Evolutionary conservation across 2,329 filamentous ascomycete species (phyloP), one percentile per base, ranked within the genome.

Genomic region (Leptosphaerulina australis): DNA sequence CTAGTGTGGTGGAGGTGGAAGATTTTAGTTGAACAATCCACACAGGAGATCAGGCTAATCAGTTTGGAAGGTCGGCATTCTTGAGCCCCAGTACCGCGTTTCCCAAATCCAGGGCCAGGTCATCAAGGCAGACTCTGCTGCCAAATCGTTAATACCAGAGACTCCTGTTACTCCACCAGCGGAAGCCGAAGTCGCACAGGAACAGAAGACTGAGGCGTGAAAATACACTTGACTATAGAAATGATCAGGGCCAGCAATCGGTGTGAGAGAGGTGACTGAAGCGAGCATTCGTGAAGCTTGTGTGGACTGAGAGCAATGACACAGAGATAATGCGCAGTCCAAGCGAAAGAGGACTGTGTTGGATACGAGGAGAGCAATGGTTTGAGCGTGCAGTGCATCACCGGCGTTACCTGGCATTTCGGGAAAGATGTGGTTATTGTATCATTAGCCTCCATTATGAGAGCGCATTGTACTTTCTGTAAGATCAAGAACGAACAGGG

Each of bases 41-140:
- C n/a, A n/a, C 14, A n/a, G 17, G 21, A 14, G 15, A 12, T n/a
- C 20, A 21, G 7, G 26, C 29, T 49, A 29, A 58, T 14, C 22
- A 20, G 9, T 24, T 26, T 6, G 24, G 6, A 33, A 70, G 67
- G 59, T 69, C 22, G 71, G 71, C 22, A 69, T 74, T 26, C 55
- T 74, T 14, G 71, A 74, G 52, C 71, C 71, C 3, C 62, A 68
- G 47, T 74, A 67, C 40, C 61, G 71, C 24, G 56, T 74, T 7
- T 58, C 57, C 0, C 57, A 73, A 53, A 60, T 73, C 4, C 62
- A 68, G 45, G 62, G 64, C 3, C 55, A 70, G 49, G 67, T 71
- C 25, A 41, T 66, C 11, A 64, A 60, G 49, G 66, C 66, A 22
- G 63, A 71, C 40, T 59, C 57, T 1, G 66, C 66, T 15, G 64